Evolutionary conservation across 1,139 yeast genomes (phyloP), one percentile per base, ranked within the genome.

Genomic region (Sugiyamaella xylanicola): DNA sequence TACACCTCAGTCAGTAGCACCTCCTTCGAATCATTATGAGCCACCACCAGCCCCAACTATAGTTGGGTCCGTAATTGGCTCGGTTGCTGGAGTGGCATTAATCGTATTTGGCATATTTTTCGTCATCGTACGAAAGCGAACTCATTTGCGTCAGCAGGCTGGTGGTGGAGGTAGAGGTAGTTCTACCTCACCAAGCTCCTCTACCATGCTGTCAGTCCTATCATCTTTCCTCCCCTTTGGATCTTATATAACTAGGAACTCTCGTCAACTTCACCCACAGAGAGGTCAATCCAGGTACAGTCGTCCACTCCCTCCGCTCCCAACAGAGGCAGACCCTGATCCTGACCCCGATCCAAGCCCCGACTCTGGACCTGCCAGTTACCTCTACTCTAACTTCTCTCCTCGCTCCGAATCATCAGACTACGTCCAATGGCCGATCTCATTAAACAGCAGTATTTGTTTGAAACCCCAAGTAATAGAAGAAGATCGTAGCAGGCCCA

Each of bases 11-110:
- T 41, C 56, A 3, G 41, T 53, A 15, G 35, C 19, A 11, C 51
- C 52, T 3, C 36, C 55, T 9, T 11, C 20, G 1, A 35, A 27
- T 3, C 15, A 17, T 15, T 21, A 45, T n/a, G 50, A 21, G 1
- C 44, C 44, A 29, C 56, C 58, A 15, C 66, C 72, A 4, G 63
- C 60, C 4, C 73, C 75, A 1, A 67, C 74, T 0, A 72, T 77
- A 50, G 80, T 78, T 0, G 82, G 81, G 1, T 71, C 78, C 4
- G 74, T 76, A 2, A 74, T 77, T 32, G 82, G 81, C 2, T 65
- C 76, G 1, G 68, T 76, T 11, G 65, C 71, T n/a, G 81, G 79
- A 1, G 61, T 71, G 1, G 63, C 71, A 0, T 37, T 74, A 0
- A 57, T 71, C 0, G 48, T 70, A 1, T 46, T 69, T 1, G 21